Evolutionary conservation across 2,329 filamentous ascomycete genomes (phyloP).

Genomic region (Purpureocillium lavendulum): DNA sequence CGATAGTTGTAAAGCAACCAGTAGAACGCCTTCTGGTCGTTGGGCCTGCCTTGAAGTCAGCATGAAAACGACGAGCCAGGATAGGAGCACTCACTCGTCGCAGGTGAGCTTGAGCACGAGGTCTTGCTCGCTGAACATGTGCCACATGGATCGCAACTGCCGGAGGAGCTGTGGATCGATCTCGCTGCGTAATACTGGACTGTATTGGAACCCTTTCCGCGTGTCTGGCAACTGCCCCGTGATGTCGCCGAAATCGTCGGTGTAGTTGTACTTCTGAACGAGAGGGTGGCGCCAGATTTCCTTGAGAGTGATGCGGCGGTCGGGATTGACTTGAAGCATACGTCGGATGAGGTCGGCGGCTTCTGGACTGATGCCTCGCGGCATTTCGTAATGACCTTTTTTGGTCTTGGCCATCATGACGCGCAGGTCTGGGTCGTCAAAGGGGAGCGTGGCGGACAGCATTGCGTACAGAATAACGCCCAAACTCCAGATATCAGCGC

Average conservation of each 20-base stretch:
- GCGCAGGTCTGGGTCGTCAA: slow-evolving; percentile 58
- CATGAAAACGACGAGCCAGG: neutral
- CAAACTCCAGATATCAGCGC: slow-evolving; percentile 90
- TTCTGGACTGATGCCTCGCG: slow-evolving; percentile 54
- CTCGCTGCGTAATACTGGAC: slow-evolving; percentile 51
- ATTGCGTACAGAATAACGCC: slow-evolving; percentile 86
- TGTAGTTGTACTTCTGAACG: slow-evolving; percentile 72
- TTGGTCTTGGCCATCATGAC: slow-evolving; percentile 55
- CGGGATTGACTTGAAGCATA: slow-evolving; percentile 73
- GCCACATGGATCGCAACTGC: slow-evolving; percentile 86
- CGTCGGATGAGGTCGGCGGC: slow-evolving; percentile 69
- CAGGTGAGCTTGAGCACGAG: slow-evolving; percentile 61
- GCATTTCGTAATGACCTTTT: slow-evolving; percentile 52
- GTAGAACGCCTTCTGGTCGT: slow-evolving; percentile 93
- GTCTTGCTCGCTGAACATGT: slow-evolving; percentile 67
- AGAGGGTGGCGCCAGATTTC: slow-evolving; percentile 83
- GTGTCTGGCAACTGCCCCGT: slow-evolving; percentile 46
- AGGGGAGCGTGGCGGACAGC: slow-evolving; percentile 76
- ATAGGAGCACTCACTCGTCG: slow-evolving; percentile 44
- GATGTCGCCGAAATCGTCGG: slow-evolving; percentile 56
- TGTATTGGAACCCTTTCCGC: slow-evolving; percentile 53
- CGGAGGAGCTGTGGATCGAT: slow-evolving; percentile 76
- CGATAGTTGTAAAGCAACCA: slow-evolving; percentile 74
- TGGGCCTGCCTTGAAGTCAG: slow-evolving; percentile 43
- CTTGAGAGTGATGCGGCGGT: slow-evolving; percentile 67